Evolutionary conservation across 768 basidiomycete species (phyloP), one percentile per base, ranked within the genome.

Genomic region (Calocybe gangraenosa): DNA sequence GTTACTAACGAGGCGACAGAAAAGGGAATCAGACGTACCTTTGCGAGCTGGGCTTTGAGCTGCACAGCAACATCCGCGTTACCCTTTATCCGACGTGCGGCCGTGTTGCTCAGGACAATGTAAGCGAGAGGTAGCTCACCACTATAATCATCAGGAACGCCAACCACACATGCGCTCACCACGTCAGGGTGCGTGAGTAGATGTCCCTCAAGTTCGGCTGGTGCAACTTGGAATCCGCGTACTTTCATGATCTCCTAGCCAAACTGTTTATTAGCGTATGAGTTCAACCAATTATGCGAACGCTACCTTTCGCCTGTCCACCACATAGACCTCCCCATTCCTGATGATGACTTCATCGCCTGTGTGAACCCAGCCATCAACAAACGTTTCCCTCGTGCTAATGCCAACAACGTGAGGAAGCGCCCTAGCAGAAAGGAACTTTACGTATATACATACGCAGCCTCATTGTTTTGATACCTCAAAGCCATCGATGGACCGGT

Each of bases 81-180:
- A 28, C 59, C 58, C 32, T 60, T 49, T 17, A 70, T 62, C 22
- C 66, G 63, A 36, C 71, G 65, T 30, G 59, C 58, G 8, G 67
- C 65, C 3, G 69, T 64, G 11, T 67, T 66, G 37, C 65, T 64
- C 14, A 79, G 70, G 2, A 82, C 82, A 18, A 89, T 66, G 58
- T 77, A 89, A 7, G 87, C 87, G 42, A 85, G 55, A 0, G 88
- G 87, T 9, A 86, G 53, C 58, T 91, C 87, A 14, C 87, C 86
- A 46, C 75, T 84, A 58, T 83, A 87, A 18, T 88, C 86, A 53
- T 90, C 84, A 1, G 73, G 72, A 15, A 87, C 58, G 3, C 83
- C 76, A 6, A 89, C 81, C 7, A 85, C 79, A 52, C 83, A 82
- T 1, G 69, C 69, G 54, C 83, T 83, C 3, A 62, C 65, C 9